Conservation (phyloP, 2,329 filamentous ascomycete genomes). For the Apiospora marii region DNA sequence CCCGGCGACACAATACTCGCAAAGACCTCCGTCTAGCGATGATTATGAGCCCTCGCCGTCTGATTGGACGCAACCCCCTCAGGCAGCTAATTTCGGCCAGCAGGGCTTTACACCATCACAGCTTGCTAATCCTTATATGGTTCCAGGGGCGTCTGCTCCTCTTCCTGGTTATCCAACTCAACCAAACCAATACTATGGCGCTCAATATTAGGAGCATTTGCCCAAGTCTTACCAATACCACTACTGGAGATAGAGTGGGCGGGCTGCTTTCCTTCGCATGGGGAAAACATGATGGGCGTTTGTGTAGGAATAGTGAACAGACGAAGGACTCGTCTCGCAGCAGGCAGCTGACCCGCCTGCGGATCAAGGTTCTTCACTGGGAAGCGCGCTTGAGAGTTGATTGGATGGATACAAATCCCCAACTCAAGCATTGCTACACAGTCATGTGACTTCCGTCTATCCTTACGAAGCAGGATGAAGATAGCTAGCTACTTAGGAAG, state of each 20-base stretch:
- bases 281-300: background rate
- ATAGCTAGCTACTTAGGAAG: conserved; percentile 3
- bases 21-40: conserved; percentile 56
- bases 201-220: conserved; percentile 1
- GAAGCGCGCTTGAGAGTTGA: background rate
- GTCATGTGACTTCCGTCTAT: background rate
- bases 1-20: conserved; percentile 53
- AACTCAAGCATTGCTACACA: background rate
- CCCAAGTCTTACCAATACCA: background rate
- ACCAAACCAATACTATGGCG: conserved; percentile 17
- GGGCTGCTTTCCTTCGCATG: background rate
- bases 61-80: conserved; percentile 18
- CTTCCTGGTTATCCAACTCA: conserved; percentile 27
- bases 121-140: conserved; percentile 36
- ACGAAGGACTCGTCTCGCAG: background rate
- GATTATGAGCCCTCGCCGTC: conserved; percentile 44
- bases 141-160: conserved; percentile 23
- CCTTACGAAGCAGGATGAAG: background rate
- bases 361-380: background rate
- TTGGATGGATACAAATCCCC: background rate
- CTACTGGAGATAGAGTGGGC: too few relatives aligned
- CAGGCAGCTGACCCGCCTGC: background rate
- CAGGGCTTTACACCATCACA: conserved; percentile 32
- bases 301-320: background rate
- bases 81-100: conserved; percentile 36